Percentiles rank a stretch among this genome's conserved stretches.
phyloP scores from a whole-genome alignment of 2,329 filamentous ascomycete species.

The Alternaria sp. region DNA sequence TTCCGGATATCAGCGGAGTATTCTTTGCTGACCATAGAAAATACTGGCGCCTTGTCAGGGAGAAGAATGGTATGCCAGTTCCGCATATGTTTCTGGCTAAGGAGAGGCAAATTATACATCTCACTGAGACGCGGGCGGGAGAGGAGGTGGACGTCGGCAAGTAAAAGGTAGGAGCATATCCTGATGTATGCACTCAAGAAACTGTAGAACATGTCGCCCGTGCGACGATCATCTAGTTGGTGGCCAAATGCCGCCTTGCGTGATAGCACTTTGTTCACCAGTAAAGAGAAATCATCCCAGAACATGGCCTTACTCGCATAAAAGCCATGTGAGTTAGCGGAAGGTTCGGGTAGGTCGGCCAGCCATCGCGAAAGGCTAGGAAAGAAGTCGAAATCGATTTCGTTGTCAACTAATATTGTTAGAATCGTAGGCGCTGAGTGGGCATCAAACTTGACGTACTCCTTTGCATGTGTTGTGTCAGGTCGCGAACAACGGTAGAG shows the following conservation, averaged over 20 bases:
- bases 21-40: conserved; percentile 40
- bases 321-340: conserved; percentile 28
- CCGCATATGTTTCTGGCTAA: conserved; percentile 43
- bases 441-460: conserved; percentile 22
- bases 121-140: conserved; percentile 25
- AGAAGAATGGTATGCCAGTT: conserved; percentile 35
- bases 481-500: conserved; percentile 28
- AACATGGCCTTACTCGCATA: conserved; percentile 41
- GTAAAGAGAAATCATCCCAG: conserved; percentile 45
- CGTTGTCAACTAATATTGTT: conserved; percentile 24
- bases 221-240: conserved; percentile 32
- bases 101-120: conserved; percentile 25
- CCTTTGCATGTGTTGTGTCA: conserved; percentile 37
- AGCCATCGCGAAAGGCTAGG: conserved; percentile 40
- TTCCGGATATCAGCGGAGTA: conserved; percentile 31
- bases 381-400: conserved; percentile 36
- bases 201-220: conserved; percentile 34
- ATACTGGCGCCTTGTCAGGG: conserved; percentile 32
- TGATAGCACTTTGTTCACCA: conserved; percentile 39
- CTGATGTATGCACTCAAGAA: conserved; percentile 43
- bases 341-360: conserved; percentile 34
- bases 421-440: conserved; percentile 15
- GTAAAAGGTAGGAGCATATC: conserved; percentile 35
- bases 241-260: conserved; percentile 44
- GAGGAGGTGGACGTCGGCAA: conserved; percentile 37